Base-by-base conservation (phyloP, 176 grass and related monocot genomes). In the Raddia distichophylla region DNA sequence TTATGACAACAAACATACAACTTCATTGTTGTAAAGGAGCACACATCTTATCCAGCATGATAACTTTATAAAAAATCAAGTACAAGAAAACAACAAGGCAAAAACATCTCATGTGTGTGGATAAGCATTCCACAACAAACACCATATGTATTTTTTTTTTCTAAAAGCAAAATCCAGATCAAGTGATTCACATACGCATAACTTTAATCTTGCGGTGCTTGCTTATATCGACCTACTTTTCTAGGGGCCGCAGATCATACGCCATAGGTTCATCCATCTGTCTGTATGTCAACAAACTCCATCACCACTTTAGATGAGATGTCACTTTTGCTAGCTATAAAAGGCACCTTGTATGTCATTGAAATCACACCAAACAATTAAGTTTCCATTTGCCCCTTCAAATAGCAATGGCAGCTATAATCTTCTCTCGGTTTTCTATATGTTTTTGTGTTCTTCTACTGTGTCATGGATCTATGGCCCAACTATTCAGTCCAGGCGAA, bases 321-420 rank as follows among this genome's bases (percentile, higher is more conserved):
- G 37, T 4, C 37, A 40, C 0, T 56, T 84, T 83, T 76, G 37
- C 33, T 50, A 14, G 0, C 45, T 84, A 84, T 84, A 84, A 66
- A 74, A 84, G 46, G 19, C n/a, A 10, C 17, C 10, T 18, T 51
- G 16, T 33, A 5, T 19, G 10, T 22, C n/a, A 17, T 51, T 27
- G 18, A 13, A 55, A 5, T 75, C 81, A n/a, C 13, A 20, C 5
- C n/a, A n/a, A n/a, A n/a, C 60, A 62, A 67, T 84, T 34, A 1
- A 63, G 27, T 74, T 50, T 13, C 48, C 10, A 64, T 43, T 61
- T 10, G 57, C 12, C 13, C 32, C 37, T 71, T 6, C 20, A 20
- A 18, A 47, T 43, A 75, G 47, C 60, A 18, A 89, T 89, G 87
- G 69, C 75, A 0, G n/a, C 54, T 60, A 66, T 18, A 2, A 8